Evolutionary conservation across 1,284 basidiomycete species (phyloP).

Genomic region (Athelia sp.): DNA sequence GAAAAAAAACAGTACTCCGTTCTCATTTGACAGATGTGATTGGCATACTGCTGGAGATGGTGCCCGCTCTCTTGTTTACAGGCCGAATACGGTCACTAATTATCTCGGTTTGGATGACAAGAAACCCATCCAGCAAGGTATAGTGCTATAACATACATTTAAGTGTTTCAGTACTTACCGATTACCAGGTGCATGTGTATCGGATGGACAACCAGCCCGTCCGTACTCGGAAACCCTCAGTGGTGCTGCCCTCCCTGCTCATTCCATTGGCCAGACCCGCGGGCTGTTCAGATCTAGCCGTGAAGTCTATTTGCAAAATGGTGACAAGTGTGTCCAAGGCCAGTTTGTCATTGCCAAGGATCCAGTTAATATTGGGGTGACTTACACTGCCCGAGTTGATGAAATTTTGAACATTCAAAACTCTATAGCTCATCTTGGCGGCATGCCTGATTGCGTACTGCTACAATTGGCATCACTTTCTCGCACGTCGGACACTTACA

Average conservation of each 20-base stretch:
- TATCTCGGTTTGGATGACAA: not conserved
- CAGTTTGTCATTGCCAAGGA: slow-evolving; percentile 1
- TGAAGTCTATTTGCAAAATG: not conserved
- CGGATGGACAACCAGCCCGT: not conserved
- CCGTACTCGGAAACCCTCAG: not conserved
- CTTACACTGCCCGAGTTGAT: not conserved
- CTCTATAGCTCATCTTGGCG: not conserved
- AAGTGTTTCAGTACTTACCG: too few relatives aligned
- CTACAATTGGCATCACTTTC: not conserved
- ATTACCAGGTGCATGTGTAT: not conserved
- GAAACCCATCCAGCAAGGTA: not conserved
- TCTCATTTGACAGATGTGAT: not conserved
- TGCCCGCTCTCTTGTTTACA: not conserved
- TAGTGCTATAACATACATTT: too few relatives aligned
- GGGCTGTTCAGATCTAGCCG: not conserved
- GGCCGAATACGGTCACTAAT: not conserved
- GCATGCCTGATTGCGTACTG: not conserved
- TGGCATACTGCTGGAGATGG: not conserved
- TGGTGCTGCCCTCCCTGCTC: not conserved
- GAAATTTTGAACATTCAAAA: not conserved
- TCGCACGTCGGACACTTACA: not conserved
- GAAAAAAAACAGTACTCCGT: not conserved
- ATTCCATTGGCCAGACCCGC: not conserved
- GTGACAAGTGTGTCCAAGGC: not conserved
- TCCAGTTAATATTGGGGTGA: not conserved